Evolutionary conservation across 345 rosid species (phyloP).

Genomic region (Euphorbia peplus): DNA sequence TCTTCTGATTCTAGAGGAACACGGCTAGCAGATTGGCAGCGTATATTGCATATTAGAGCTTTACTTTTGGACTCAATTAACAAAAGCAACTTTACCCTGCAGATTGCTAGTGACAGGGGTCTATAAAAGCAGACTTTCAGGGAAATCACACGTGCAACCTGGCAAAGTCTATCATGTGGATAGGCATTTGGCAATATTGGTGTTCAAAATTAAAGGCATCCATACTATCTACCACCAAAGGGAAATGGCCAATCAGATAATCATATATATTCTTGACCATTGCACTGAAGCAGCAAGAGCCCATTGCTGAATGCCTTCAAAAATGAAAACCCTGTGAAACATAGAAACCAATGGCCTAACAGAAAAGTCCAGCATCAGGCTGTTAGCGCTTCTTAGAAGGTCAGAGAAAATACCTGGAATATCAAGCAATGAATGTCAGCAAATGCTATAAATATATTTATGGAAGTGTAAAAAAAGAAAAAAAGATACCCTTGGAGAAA

Average conservation of each 20-base stretch:
- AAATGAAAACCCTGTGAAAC: conserved; percentile 75
- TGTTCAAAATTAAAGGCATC: neutral
- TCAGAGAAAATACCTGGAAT: conserved; percentile 99
- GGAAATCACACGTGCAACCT: neutral
- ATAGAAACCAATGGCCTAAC: conserved; percentile 84
- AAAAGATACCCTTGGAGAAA: neutral
- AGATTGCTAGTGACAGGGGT: neutral
- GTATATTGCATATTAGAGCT: neutral
- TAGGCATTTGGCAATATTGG: neutral
- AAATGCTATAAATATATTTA: conserved; percentile 5
- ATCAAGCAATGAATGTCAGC: conserved; percentile 59
- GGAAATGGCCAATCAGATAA: conserved; percentile 21
- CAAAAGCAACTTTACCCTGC: conserved; percentile 6
- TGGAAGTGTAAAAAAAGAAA: neutral
- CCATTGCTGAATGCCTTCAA: conserved; percentile 42
- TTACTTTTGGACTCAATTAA: conserved; percentile 5
- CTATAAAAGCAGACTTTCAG: conserved; percentile 8
- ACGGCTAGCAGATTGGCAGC: neutral
- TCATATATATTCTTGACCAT: conserved; percentile 27
- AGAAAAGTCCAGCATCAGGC: conserved; percentile 82
- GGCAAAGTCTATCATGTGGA: neutral
- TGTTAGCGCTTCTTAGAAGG: conserved; percentile 93
- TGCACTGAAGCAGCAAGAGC: conserved; percentile 31
- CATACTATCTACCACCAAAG: neutral
- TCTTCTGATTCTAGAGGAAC: neutral